Percentiles rank a stretch among this genome's conserved stretches.
phyloP scores from a whole-genome alignment of 345 rosid species.

The Mercurialis annua region DNA sequence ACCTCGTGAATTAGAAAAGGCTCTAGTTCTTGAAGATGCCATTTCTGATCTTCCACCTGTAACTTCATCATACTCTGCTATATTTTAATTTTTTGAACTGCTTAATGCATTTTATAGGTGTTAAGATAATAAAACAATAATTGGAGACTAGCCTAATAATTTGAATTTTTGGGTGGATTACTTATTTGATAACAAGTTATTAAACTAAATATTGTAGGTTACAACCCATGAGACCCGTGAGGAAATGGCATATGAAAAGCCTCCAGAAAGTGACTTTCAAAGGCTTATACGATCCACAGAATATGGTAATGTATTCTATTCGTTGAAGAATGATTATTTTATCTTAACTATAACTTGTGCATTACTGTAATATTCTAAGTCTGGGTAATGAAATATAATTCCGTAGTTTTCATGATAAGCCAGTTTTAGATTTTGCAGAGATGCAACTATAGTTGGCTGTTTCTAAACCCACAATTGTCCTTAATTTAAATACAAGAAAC shows the following conservation, averaged over 20 bases:
- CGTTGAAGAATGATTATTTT: neutral
- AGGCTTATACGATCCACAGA: conserved; percentile 62
- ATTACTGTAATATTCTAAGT: neutral
- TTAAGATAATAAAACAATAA: too few species aligned
- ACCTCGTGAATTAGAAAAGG: conserved; percentile 64
- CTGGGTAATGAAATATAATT: neutral
- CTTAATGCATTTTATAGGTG: conserved; percentile 15
- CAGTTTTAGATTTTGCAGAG: neutral
- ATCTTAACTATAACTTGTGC: neutral
- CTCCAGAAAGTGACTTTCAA: conserved; percentile 84
- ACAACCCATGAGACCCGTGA: conserved; percentile 50
- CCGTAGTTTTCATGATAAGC: neutral
- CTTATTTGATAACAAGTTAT: too few species aligned
- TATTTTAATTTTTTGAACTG: conserved; percentile 14
- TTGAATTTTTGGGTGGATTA: too few species aligned
- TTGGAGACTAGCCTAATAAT: too few species aligned
- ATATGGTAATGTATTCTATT: conserved; percentile 36
- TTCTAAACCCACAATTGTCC: neutral
- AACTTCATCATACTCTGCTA: conserved; percentile 23
- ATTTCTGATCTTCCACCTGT: conserved; percentile 92
- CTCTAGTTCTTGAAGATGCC: conserved; percentile 76
- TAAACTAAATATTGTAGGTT: conserved; percentile 42
- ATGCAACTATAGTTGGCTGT: neutral
- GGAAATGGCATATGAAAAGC: conserved; percentile 48
- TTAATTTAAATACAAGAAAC: too few species aligned